Percentiles rank a stretch among this genome's conserved stretches.
These are phyloP conservation scores for Cokeromyces recurvatus DNA, from an alignment of 371 early-diverging fungal species.

Conservation along the genomic window DNA sequence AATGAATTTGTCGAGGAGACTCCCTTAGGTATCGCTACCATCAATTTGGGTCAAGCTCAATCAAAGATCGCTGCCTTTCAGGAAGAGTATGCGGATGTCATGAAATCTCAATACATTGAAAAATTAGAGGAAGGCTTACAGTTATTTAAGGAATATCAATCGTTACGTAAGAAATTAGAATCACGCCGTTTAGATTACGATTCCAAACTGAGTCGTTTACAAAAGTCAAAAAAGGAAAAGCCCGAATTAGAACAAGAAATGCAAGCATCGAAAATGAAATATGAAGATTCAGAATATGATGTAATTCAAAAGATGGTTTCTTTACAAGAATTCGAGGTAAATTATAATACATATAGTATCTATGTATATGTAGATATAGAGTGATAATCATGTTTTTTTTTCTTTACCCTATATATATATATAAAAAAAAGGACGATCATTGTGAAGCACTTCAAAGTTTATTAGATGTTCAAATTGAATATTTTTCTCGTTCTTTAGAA, in stretches of 20 bases:
- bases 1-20: constrained; percentile 53
- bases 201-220: constrained; percentile 79
- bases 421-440: constrained; percentile 47
- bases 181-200: constrained; percentile 90
- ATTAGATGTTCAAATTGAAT: constrained; percentile 54
- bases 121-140: constrained; percentile 41
- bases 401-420: no score
- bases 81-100: constrained; percentile 40
- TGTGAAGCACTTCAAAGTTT: constrained; percentile 46
- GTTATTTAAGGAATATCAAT: constrained; percentile 62
- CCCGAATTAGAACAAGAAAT: constrained; percentile 88
- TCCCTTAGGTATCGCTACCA: constrained; percentile 49
- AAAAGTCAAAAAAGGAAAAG: constrained; percentile 87
- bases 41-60: constrained; percentile 62
- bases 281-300: constrained; percentile 82
- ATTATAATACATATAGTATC: neutral
- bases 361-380: no score
- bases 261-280: constrained; percentile 83
- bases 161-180: constrained; percentile 79
- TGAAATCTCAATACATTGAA: constrained; percentile 43
- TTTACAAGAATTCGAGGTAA: constrained; percentile 68
- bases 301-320: constrained; percentile 60
- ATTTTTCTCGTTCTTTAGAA: constrained; percentile 40
- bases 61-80: constrained; percentile 59
- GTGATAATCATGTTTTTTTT: no score